Conservation (phyloP, 805 yeast genomes). For the Kuraishia floccosa region DNA sequence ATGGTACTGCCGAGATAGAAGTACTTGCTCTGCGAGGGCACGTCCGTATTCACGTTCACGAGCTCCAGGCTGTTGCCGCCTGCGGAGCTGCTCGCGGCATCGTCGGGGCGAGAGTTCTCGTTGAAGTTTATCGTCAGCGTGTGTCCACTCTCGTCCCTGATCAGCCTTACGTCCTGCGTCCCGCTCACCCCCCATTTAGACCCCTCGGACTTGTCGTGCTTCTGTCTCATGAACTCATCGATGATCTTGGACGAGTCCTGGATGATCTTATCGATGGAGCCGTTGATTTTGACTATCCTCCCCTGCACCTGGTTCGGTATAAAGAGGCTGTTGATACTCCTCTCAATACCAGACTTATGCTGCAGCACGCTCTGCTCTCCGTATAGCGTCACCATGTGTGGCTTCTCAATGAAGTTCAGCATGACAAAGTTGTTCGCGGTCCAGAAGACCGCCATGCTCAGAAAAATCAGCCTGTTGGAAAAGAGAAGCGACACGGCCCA, state of each 20-base stretch:
- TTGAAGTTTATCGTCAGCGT: constrained; percentile 1
- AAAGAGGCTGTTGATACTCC: constrained; percentile 16
- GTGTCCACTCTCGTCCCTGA: constrained; percentile 1
- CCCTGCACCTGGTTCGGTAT: constrained; percentile 9
- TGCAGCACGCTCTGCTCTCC: constrained; percentile 51
- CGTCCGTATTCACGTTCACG: constrained; percentile 8
- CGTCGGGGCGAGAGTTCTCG: constrained; percentile 7
- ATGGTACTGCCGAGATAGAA: constrained; percentile 42
- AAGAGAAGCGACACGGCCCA: constrained; percentile 64
- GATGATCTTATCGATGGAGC: constrained; percentile 25
- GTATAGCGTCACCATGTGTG: constrained; percentile 67
- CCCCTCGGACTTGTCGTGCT: background rate
- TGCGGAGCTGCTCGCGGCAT: constrained; percentile 15
- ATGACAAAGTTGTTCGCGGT: constrained; percentile 53
- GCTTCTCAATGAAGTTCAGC: constrained; percentile 63
- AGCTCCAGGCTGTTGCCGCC: constrained; percentile 18
- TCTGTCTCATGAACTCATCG: constrained; percentile 29
- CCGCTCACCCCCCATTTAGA: background rate
- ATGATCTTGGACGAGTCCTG: constrained; percentile 27
- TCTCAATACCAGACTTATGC: constrained; percentile 35
- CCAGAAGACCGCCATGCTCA: constrained; percentile 51
- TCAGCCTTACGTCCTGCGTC: constrained; percentile 1
- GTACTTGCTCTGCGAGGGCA: constrained; percentile 9
- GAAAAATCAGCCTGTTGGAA: constrained; percentile 34
- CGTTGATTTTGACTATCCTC: constrained; percentile 11